These are phyloP conservation scores for Arthrocladium fulminans DNA, from an alignment of 2,329 filamentous ascomycete genomes.

Conservation along the genomic window DNA sequence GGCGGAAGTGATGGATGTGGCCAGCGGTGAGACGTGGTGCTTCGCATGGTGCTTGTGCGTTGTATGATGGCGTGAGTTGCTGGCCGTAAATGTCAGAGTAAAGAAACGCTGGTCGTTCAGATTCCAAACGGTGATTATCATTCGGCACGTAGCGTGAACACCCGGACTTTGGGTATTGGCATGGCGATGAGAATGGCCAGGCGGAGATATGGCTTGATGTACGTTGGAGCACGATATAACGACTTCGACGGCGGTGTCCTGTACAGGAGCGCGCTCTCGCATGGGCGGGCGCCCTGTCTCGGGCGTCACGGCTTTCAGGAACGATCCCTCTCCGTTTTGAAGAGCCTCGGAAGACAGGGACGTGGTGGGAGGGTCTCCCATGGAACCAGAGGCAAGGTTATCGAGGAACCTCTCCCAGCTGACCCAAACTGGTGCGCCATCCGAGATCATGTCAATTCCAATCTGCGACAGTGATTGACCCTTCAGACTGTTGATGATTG, in stretches of 20 bases:
- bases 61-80: neutral
- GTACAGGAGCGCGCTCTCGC: constrained; percentile 31
- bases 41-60: constrained; percentile 8
- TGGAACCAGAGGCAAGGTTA: constrained; percentile 30
- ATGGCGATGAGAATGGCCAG: constrained; percentile 20
- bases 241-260: constrained; percentile 59
- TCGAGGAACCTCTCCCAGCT: constrained; percentile 50
- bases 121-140: constrained; percentile 70
- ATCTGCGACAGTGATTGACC: constrained; percentile 61
- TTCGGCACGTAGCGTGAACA: constrained; percentile 52
- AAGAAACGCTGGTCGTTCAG: constrained; percentile 60
- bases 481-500: constrained; percentile 51
- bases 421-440: constrained; percentile 47
- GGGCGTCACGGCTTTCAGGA: no score
- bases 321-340: no score
- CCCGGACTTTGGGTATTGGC: constrained; percentile 34
- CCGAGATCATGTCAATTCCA: constrained; percentile 63
- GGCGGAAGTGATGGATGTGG: constrained; percentile 15
- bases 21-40: constrained; percentile 7
- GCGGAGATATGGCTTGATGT: constrained; percentile 30
- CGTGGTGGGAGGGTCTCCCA: neutral
- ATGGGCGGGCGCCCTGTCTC: constrained; percentile 12
- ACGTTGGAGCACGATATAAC: constrained; percentile 48
- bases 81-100: constrained; percentile 62
- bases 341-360: no score